Evolutionary conservation across 2,329 filamentous ascomycete species (phyloP).

Genomic region (Paecilomyces dactylethromorphus): DNA sequence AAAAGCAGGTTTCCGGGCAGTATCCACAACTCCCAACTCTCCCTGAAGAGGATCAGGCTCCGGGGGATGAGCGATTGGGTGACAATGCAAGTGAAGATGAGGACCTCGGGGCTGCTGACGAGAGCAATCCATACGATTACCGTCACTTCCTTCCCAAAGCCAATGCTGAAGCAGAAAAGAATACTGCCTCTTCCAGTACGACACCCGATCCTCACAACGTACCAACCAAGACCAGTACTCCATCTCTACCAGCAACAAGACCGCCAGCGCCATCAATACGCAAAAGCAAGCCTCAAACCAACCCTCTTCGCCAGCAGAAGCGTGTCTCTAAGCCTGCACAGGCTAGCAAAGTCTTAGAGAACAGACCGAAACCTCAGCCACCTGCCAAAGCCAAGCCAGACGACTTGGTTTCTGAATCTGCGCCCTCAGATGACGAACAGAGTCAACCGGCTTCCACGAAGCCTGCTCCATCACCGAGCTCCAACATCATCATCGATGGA

Average conservation of each 20-base stretch:
- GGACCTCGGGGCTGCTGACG: slow-evolving; percentile 29
- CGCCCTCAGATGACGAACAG: slow-evolving; percentile 25
- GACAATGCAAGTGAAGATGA: slow-evolving; percentile 32
- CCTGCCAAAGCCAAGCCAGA: slow-evolving; percentile 15
- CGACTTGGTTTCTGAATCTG: slow-evolving; percentile 18
- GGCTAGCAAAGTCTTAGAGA: slow-evolving; percentile 11
- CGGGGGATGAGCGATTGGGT: slow-evolving; percentile 24
- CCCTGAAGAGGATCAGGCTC: slow-evolving; percentile 28
- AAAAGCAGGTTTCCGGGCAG: slow-evolving; percentile 59
- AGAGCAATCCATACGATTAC: slow-evolving; percentile 43
- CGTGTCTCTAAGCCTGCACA: slow-evolving; percentile 12
- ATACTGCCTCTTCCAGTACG: slow-evolving; percentile 22
- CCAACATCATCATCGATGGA: slow-evolving; percentile 41
- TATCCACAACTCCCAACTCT: slow-evolving; percentile 57
- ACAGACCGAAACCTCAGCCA: slow-evolving; percentile 17
- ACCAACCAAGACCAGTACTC: slow-evolving; percentile 27
- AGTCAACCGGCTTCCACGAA: slow-evolving; percentile 20
- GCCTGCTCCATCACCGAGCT: slow-evolving; percentile 26
- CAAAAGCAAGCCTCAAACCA: slow-evolving; percentile 17
- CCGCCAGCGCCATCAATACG: slow-evolving; percentile 14
- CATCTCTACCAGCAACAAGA: slow-evolving; percentile 23
- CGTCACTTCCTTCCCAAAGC: slow-evolving; percentile 42
- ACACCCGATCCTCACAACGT: slow-evolving; percentile 29
- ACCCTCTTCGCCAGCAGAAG: slow-evolving; percentile 26
- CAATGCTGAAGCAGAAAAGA: slow-evolving; percentile 27